Evolutionary conservation across 2,329 filamentous ascomycete species (phyloP).

Genomic region (Fusarium pininemorale): DNA sequence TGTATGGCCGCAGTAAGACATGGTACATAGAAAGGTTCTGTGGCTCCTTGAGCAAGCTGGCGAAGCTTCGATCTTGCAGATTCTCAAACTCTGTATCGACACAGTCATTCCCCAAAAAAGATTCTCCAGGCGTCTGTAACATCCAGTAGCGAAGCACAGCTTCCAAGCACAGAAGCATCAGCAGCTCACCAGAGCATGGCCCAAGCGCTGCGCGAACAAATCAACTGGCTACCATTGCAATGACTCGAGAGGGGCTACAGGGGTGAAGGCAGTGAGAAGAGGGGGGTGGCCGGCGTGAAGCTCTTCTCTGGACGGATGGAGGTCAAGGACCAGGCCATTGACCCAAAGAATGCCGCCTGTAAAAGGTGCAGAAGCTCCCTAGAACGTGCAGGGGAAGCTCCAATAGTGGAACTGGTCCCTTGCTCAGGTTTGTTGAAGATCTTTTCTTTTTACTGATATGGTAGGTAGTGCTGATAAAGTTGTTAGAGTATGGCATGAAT

Average conservation of each 20-base stretch:
- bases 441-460: constrained; percentile 26
- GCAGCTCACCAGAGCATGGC: constrained; percentile 35
- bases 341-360: constrained; percentile 26
- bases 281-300: constrained; percentile 35
- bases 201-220: constrained; percentile 41
- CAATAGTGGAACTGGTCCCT: constrained; percentile 40
- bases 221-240: constrained; percentile 46
- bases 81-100: constrained; percentile 14
- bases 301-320: constrained; percentile 31
- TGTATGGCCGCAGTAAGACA: constrained; percentile 16
- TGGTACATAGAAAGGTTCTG: constrained; percentile 1
- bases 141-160: constrained; percentile 23
- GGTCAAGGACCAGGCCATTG: constrained; percentile 23
- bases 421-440: constrained; percentile 36
- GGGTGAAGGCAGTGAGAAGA: constrained; percentile 36
- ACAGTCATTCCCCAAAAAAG: constrained; percentile 1
- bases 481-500: neutral
- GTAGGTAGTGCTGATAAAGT: constrained; percentile 11
- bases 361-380: constrained; percentile 40
- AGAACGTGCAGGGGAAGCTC: constrained; percentile 41
- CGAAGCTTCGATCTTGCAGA: constrained; percentile 36
- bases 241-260: constrained; percentile 43
- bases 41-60: constrained; percentile 17
- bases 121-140: constrained; percentile 1
- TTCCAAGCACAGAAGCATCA: constrained; percentile 33